Evolutionary conservation across 2,329 filamentous ascomycete genomes (phyloP), one percentile per base, ranked within the genome.

Genomic region (Blumeria graminis): DNA sequence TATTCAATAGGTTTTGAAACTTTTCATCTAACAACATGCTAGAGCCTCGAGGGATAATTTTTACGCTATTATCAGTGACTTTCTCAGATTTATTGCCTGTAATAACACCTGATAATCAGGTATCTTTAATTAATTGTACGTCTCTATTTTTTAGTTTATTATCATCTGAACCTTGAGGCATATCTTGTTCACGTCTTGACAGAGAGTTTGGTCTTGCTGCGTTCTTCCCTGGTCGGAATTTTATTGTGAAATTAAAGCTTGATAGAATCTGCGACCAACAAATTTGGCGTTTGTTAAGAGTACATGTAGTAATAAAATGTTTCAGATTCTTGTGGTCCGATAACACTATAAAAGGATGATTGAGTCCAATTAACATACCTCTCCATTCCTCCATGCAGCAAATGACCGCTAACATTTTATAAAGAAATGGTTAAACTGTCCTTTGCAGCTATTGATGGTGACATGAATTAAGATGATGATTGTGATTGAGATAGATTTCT

Each of bases 121-220:
- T 14, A 35, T 52, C 48, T 52, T 52, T 52, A 33, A 52, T 54
- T 54, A 54, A 39, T 22, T 54, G 51, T n/a, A 54, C 39, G 22
- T 54, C 34, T 9, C 32, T 28, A 36, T 35, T 38, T 22, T 38
- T 39, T 18, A 54, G 28, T 16, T 35, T 13, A 22, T 54, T 18
- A 18, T 39, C 34, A 8, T 54, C 34, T 3, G 6, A 11, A 36
- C 28, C 22, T 6, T 18, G 4, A 11, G 34, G 51, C 51, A 54
- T 54, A 18, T 38, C 33, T 33, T 11, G 51, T 28, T 54, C 51
- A 10, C 51, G 16, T 39, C 51, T 16, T 14, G 51, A 54, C 11
- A 54, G 51, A 4, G 51, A 33, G 39, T 54, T 35, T 8, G n/a
- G 51, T 39, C 51, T 7, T 14, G 51, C 34, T 18, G 51, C 18